A percentile compares a stretch with the other conserved stretches of the same genome.
These are phyloP conservation scores for Penicillium sp. DNA, from an alignment of 2,329 filamentous ascomycete genomes.

Conservation along the genomic window DNA sequence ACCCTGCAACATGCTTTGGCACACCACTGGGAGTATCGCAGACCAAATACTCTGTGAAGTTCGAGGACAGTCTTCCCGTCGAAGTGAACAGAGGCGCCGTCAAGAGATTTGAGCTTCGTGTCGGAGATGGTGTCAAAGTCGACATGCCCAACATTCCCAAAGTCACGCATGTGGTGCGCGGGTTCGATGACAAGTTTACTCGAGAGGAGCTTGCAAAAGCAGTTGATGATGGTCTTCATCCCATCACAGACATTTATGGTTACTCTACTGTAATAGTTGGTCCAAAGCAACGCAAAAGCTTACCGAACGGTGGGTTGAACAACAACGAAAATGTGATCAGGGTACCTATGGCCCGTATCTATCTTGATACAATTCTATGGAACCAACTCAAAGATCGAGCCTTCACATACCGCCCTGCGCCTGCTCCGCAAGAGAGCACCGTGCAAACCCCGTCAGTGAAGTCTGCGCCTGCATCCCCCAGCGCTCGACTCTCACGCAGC, in stretches of 20 bases:
- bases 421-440: conserved; percentile 19
- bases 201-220: conserved; percentile 28
- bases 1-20: conserved; percentile 61
- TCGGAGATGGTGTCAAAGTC: conserved; percentile 51
- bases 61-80: conserved; percentile 46
- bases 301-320: conserved; percentile 35
- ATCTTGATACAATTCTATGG: conserved; percentile 51
- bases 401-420: conserved; percentile 34
- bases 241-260: conserved; percentile 47
- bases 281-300: conserved; percentile 46
- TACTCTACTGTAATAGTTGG: conserved; percentile 44
- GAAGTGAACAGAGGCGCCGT: conserved; percentile 44
- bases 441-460: conserved; percentile 41
- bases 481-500: conserved; percentile 51
- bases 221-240: conserved; percentile 25
- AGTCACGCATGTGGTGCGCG: conserved; percentile 46
- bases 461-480: conserved; percentile 49
- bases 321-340: conserved; percentile 37
- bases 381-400: conserved; percentile 45
- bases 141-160: conserved; percentile 46
- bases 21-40: conserved; percentile 41
- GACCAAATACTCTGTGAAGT: conserved; percentile 48
- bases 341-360: conserved; percentile 48
- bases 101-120: conserved; percentile 47
- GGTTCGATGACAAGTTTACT: conserved; percentile 41